A percentile compares a stretch with the other conserved stretches of the same genome.
phyloP scores from a whole-genome alignment of 805 yeast genomes.

The Candida andamanensis region DNA sequence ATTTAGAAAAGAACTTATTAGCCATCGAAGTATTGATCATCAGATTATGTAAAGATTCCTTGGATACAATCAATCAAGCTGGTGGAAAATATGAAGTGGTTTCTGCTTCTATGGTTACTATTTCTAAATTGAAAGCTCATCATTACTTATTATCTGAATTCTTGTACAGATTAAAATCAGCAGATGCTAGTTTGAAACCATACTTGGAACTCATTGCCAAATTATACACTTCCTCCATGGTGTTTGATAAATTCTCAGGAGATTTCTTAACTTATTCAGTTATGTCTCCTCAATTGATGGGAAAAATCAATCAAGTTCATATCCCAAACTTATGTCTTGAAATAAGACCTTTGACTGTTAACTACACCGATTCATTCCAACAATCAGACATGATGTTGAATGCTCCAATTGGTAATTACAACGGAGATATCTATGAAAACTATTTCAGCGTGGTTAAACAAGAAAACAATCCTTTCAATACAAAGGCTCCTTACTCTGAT shows the following conservation, averaged over 20 bases:
- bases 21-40: constrained; percentile 39
- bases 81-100: constrained; percentile 31
- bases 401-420: constrained; percentile 38
- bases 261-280: constrained; percentile 35
- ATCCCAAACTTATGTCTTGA: constrained; percentile 30
- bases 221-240: constrained; percentile 27
- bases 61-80: constrained; percentile 20
- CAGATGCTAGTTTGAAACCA: constrained; percentile 21
- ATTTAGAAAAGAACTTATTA: constrained; percentile 25
- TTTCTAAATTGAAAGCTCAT: constrained; percentile 41
- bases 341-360: constrained; percentile 37
- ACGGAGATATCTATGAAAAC: constrained; percentile 42
- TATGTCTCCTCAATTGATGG: constrained; percentile 24
- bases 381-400: constrained; percentile 39
- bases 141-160: constrained; percentile 34
- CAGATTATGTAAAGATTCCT: constrained; percentile 27
- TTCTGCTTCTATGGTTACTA: constrained; percentile 32
- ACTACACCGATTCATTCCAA: constrained; percentile 41
- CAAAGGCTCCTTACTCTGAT: constrained; percentile 39
- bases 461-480: constrained; percentile 27
- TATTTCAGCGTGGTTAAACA: constrained; percentile 33
- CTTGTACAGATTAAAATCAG: constrained; percentile 17
- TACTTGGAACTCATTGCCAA: constrained; percentile 27
- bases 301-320: constrained; percentile 19
- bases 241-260: constrained; percentile 30